Conservation (phyloP, 306 rosid species). For the Ziziphus jujuba region DNA sequence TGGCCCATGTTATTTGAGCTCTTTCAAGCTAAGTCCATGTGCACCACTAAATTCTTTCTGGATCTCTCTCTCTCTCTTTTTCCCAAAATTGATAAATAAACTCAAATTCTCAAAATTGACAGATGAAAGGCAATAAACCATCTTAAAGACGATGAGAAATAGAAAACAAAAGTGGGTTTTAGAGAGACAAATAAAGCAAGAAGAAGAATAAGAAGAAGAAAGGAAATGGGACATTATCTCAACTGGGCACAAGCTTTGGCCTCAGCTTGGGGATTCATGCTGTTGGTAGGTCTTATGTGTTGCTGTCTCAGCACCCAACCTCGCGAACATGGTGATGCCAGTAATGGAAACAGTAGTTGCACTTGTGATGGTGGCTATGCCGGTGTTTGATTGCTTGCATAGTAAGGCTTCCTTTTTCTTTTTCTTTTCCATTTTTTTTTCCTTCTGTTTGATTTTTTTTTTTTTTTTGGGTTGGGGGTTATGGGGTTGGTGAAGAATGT, state of each 20-base stretch:
- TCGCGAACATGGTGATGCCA: constrained; percentile 32
- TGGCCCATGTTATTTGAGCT: constrained; percentile 41
- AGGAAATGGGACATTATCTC: constrained; percentile 37
- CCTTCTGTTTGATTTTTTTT: too few species aligned
- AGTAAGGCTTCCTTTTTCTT: too few species aligned
- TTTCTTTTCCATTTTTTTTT: background rate
- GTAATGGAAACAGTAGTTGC: constrained; percentile 47
- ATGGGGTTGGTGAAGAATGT: too few species aligned
- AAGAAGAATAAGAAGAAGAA: background rate
- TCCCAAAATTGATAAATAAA: constrained; percentile 1
- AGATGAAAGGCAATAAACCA: background rate
- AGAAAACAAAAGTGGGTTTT: constrained; percentile 1
- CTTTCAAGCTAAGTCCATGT: constrained; percentile 42
- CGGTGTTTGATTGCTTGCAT: constrained; percentile 35
- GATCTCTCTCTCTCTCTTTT: too few species aligned
- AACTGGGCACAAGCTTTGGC: constrained; percentile 67
- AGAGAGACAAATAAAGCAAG: background rate
- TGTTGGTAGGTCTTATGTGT: constrained; percentile 63
- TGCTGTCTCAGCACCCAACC: constrained; percentile 79
- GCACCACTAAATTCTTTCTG: constrained; percentile 21
- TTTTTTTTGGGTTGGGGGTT: too few species aligned
- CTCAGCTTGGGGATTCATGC: constrained; percentile 62
- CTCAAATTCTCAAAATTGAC: too few species aligned
- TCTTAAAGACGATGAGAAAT: background rate
- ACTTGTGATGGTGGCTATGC: constrained; percentile 66